Base-by-base conservation (phyloP, 139 green algal species). In the Volvox reticuliferus region DNA sequence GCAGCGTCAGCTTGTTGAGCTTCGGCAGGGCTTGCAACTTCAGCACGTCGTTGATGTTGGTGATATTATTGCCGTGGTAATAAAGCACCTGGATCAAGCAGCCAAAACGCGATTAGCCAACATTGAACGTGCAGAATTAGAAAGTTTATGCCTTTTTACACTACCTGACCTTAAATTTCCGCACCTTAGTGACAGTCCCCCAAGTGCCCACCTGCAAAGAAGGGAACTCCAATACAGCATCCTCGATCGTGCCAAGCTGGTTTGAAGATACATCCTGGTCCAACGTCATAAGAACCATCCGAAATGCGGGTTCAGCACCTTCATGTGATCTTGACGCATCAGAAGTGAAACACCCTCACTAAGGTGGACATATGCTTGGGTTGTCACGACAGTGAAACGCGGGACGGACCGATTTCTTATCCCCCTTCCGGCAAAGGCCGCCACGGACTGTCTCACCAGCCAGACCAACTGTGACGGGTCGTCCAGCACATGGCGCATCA, bases 1-100 rank as follows among this genome's bases (percentile, higher is more conserved):
- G 89, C 89, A 94, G 79, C 5, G 93, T 95, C 62, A 95, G 83
- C 86, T 95, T 95, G 86, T 77, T 71, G 18, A 95, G 88, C n/a
- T 71, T 33, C 14, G 87, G 62, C 12, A 95, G 91, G 73, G 63
- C 63, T 19, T 88, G 80, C 61, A 95, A 89, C 81, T 93, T 94
- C 28, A 92, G 89, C 1, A 95, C 82, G 36, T 95, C 89, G 65
- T 78, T 79, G 19, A 94, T 76, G 55, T 93, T 94, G 19, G 37
- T 89, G 28, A 95, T 88, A 16, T 93, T 44, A 81, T 95, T 95
- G 65, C 87, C 91, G 87, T 93, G 91, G 50, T 92, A 61, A 88
- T 94, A 94, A 30, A 95, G 83, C 50, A 92, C 87, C 79, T 88
- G 81, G 36, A 55, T 24, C 50, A 32, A 55, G 44, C 5, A 55